phyloP scores from a whole-genome alignment of 371 early-diverging fungal species.

The Blastocladiella emersonii region DNA sequence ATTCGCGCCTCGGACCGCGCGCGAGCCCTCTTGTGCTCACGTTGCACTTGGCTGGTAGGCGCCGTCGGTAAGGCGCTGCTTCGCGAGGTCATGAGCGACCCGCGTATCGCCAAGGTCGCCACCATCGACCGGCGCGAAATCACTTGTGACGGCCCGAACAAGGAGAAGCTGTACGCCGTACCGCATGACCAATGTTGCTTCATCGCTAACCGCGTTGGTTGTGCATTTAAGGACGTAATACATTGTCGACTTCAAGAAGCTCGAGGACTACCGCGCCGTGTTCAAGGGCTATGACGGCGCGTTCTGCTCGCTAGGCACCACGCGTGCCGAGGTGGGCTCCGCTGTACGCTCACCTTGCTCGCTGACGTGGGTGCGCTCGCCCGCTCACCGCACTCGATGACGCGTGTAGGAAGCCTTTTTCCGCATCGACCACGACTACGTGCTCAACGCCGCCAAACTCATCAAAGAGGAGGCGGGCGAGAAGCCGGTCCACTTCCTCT shows the following conservation, averaged over 20 bases:
- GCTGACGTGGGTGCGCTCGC: no score
- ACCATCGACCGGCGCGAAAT: slow-evolving; percentile 45
- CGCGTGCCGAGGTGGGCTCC: slow-evolving; percentile 46
- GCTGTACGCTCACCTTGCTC: no score
- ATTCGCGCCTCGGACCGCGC: no score
- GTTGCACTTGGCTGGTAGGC: no score
- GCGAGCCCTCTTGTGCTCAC: no score
- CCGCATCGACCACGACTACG: slow-evolving; percentile 61
- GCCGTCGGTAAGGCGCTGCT: slow-evolving; percentile 56
- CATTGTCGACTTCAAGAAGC: slow-evolving; percentile 33
- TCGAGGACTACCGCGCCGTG: slow-evolving; percentile 21
- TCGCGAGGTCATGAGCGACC: slow-evolving; percentile 38
- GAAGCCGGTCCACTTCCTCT: slow-evolving; percentile 39
- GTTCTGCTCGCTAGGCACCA: slow-evolving; percentile 52
- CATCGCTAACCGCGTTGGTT: no score
- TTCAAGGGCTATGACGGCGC: slow-evolving; percentile 37
- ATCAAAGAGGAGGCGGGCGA: slow-evolving; percentile 34
- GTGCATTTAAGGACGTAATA: no score
- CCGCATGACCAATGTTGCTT: no score
- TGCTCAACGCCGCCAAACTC: slow-evolving; percentile 43
- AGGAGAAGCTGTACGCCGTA: slow-evolving; percentile 36
- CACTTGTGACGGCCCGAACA: slow-evolving; percentile 31
- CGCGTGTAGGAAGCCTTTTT: slow-evolving; percentile 48
- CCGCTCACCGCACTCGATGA: no score
- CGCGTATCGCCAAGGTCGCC: slow-evolving; percentile 43